These are phyloP conservation scores for Candida sanyaensis DNA, from an alignment of 1,139 yeast genomes.

Conservation along the genomic window DNA sequence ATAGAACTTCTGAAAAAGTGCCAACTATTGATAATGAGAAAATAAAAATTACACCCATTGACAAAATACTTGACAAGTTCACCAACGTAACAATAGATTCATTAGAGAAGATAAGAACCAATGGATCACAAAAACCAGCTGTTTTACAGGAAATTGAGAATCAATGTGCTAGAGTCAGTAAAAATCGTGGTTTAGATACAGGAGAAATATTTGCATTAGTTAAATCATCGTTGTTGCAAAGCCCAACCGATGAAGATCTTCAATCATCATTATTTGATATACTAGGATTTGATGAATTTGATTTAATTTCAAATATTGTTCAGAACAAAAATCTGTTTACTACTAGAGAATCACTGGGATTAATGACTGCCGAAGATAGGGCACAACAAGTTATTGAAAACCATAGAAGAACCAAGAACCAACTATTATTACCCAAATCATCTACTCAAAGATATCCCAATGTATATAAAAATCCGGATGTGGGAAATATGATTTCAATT, in stretches of 20 bases:
- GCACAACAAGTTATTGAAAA: constrained; percentile 59
- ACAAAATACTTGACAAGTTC: constrained; percentile 28
- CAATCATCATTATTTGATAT: constrained; percentile 74
- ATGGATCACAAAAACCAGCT: constrained; percentile 17
- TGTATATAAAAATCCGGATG: constrained; percentile 73
- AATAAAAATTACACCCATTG: constrained; percentile 28
- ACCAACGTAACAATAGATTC: constrained; percentile 31
- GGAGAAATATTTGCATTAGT: constrained; percentile 26
- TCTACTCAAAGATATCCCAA: constrained; percentile 72
- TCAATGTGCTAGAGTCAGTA: constrained; percentile 31
- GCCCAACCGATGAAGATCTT: constrained; percentile 57
- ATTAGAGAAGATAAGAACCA: constrained; percentile 24
- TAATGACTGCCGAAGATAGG: constrained; percentile 59
- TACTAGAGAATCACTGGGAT: constrained; percentile 20
- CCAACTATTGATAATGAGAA: constrained; percentile 38
- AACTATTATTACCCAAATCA: constrained; percentile 48
- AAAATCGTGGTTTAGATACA: constrained; percentile 25
- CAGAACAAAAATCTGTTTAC: constrained; percentile 45
- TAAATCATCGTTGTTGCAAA: constrained; percentile 25
- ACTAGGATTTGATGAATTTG: constrained; percentile 84
- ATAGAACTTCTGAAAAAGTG: constrained; percentile 21
- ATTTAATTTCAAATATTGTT: constrained; percentile 67
- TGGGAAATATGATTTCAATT: constrained; percentile 65
- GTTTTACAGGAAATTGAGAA: constrained; percentile 20
- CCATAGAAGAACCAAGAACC: constrained; percentile 51